Conservation (phyloP, 2,329 filamentous ascomycete genomes). For the Xylaria sp. region DNA sequence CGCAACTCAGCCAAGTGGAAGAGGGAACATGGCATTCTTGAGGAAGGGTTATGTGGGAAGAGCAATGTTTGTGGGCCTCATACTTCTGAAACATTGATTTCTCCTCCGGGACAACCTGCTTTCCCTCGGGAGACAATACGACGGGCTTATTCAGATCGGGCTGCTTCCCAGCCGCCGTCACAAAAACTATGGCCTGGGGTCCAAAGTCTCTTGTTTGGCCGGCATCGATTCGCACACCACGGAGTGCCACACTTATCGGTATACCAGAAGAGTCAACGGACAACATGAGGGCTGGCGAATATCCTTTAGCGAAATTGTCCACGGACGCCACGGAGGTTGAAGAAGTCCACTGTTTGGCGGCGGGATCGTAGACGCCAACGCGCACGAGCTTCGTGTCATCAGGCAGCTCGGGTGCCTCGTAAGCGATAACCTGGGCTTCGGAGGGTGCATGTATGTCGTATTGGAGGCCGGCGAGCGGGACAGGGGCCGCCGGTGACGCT, state of each 20-base stretch:
- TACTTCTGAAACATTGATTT: constrained; percentile 73
- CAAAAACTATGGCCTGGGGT: constrained; percentile 60
- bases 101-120: constrained; percentile 61
- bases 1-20: not conserved
- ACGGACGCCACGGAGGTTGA: constrained; percentile 61
- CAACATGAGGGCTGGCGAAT: constrained; percentile 61
- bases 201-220: constrained; percentile 70
- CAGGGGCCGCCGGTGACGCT: constrained; percentile 42
- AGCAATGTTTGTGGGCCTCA: not conserved
- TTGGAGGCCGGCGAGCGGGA: constrained; percentile 60
- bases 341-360: constrained; percentile 54
- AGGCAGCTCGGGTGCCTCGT: constrained; percentile 61
- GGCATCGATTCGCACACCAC: constrained; percentile 66
- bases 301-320: constrained; percentile 66
- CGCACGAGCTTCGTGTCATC: constrained; percentile 56
- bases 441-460: constrained; percentile 56
- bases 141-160: constrained; percentile 69
- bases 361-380: constrained; percentile 61
- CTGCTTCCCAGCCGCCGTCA: constrained; percentile 55
- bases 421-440: constrained; percentile 56
- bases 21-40: not conserved
- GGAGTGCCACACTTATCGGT: constrained; percentile 57
- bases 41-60: not conserved
- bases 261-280: constrained; percentile 51
- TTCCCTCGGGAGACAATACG: constrained; percentile 64